These are phyloP conservation scores for Periconia macrospinosa DNA, from an alignment of 2,329 filamentous ascomycete species.

Conservation along the genomic window DNA sequence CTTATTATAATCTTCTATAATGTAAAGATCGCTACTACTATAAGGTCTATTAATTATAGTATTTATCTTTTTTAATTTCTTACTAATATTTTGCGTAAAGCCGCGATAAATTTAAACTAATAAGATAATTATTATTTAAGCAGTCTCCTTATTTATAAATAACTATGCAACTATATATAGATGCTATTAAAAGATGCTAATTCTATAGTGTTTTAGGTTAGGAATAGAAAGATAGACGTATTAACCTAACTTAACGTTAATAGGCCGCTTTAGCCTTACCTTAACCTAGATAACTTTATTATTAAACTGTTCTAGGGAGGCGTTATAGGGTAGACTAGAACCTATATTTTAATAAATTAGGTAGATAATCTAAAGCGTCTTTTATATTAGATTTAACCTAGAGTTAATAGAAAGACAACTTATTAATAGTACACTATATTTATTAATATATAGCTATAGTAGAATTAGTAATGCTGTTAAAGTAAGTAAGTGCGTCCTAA, in stretches of 20 bases:
- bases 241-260: background rate
- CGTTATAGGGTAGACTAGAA: background rate
- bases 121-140: constrained; percentile 2
- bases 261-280: constrained; percentile 1
- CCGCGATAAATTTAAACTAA: constrained; percentile 1
- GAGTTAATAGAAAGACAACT: background rate
- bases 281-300: constrained; percentile 1
- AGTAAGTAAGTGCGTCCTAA: background rate
- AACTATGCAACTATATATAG: constrained; percentile 12
- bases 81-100: background rate
- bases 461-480: constrained; percentile 1
- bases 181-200: constrained; percentile 8
- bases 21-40: background rate
- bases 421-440: background rate
- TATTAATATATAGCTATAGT: background rate
- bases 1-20: constrained; percentile 7
- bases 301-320: background rate
- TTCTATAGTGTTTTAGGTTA: background rate
- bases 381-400: constrained; percentile 1
- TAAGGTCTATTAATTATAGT: constrained; percentile 6
- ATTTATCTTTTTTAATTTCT: background rate
- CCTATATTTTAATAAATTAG: constrained; percentile 1
- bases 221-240: constrained; percentile 6
- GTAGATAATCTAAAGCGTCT: background rate
- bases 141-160: background rate